A percentile compares a stretch with the other conserved stretches of the same genome.
phyloP scores from a whole-genome alignment of 140 eudicot genomes.

The Cichorium intybus region DNA sequence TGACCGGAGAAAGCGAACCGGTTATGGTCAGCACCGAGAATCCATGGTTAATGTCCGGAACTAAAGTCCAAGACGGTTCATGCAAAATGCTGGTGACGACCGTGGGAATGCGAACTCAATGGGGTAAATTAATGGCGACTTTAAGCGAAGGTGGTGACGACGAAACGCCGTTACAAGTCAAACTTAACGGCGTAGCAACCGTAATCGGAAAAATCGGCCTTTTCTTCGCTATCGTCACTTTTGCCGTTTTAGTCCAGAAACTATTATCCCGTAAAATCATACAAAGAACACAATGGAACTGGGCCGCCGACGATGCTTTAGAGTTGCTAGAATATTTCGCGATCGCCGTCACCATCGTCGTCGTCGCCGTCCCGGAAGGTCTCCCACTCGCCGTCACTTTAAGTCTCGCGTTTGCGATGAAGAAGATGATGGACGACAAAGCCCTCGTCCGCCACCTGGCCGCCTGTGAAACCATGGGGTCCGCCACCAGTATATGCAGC shows the following conservation, averaged over 20 bases:
- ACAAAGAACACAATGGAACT: slow-evolving; percentile 43
- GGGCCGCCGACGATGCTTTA: slow-evolving; percentile 59
- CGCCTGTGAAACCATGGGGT: slow-evolving; percentile 86
- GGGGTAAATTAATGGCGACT: slow-evolving; percentile 78
- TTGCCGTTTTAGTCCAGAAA: slow-evolving; percentile 76
- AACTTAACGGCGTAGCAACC: slow-evolving; percentile 92
- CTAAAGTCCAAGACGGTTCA: slow-evolving; percentile 80
- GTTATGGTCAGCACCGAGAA: slow-evolving; percentile 61
- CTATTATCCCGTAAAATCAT: slow-evolving; percentile 46
- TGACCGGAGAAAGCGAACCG: slow-evolving; percentile 96
- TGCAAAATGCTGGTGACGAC: slow-evolving; percentile 62
- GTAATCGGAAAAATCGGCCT: slow-evolving; percentile 86
- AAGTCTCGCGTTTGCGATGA: slow-evolving; percentile 76
- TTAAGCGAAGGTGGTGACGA: slow-evolving; percentile 94
- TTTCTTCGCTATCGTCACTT: slow-evolving; percentile 78
- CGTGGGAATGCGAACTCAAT: slow-evolving; percentile 69
- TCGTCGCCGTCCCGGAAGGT: slow-evolving; percentile 82
- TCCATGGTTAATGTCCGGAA: slow-evolving; percentile 84
- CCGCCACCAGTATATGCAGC: slow-evolving; percentile 69
- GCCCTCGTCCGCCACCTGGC: slow-evolving; percentile 74
- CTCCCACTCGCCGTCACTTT: slow-evolving; percentile 72
- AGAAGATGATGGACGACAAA: slow-evolving; percentile 87
- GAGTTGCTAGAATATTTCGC: slow-evolving; percentile 66
- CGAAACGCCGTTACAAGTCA: slow-evolving; percentile 89
- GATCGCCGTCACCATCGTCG: slow-evolving; percentile 74